phyloP scores from a whole-genome alignment of 257 asterid species.

The Perilla frutescens region DNA sequence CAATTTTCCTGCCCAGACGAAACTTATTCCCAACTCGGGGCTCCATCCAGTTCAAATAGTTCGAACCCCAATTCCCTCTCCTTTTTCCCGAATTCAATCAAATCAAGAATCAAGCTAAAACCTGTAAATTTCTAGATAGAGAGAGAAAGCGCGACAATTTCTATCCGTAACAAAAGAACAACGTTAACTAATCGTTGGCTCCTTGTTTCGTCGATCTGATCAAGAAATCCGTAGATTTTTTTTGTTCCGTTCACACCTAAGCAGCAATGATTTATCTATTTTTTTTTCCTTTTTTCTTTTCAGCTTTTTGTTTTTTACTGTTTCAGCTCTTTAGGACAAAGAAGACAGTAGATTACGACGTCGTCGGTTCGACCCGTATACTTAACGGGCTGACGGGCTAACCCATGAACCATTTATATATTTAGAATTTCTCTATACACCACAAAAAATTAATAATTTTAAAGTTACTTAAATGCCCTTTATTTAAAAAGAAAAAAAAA shows the following conservation, averaged over 20 bases:
- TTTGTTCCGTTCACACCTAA: conserved; percentile 38
- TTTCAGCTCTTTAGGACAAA: conserved; percentile 8
- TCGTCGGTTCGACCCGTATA: neutral
- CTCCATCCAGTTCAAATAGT: conserved; percentile 57
- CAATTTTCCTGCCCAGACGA: conserved; percentile 85
- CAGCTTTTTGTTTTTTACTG: conserved; percentile 11
- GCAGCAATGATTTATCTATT: conserved; percentile 27
- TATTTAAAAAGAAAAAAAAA: too few relatives aligned
- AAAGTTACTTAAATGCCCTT: too few relatives aligned
- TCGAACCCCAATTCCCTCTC: conserved; percentile 22
- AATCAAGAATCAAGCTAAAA: conserved; percentile 22
- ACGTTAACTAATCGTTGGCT: conserved; percentile 33
- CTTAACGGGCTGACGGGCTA: neutral
- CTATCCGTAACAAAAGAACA: conserved; percentile 19
- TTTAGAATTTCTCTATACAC: too few relatives aligned
- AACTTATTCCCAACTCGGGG: conserved; percentile 90
- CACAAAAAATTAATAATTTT: too few relatives aligned
- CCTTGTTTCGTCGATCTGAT: conserved; percentile 42
- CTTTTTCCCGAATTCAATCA: conserved; percentile 6
- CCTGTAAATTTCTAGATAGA: conserved; percentile 25
- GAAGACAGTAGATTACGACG: neutral
- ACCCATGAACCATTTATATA: neutral
- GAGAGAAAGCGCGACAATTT: conserved; percentile 14
- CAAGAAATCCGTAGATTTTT: conserved; percentile 34
- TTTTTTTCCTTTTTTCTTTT: neutral